Evolutionary conservation across 2,329 filamentous ascomycete species (phyloP).

Genomic region (Myotisia sp.): DNA sequence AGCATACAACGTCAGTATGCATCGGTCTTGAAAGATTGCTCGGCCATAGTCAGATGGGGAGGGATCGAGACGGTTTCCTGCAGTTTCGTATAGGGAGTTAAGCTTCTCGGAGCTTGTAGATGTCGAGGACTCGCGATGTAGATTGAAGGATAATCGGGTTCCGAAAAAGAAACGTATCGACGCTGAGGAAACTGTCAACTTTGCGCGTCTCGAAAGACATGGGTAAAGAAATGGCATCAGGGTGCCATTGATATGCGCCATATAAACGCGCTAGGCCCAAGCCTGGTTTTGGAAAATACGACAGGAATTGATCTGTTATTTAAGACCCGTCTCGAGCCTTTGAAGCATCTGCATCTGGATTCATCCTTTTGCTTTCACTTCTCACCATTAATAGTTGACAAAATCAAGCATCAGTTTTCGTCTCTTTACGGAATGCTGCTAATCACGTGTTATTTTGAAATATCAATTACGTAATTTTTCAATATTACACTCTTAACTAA

Average conservation of each 20-base stretch:
- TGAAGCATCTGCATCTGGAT: too few species aligned
- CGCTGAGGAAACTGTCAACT: conserved; percentile 10
- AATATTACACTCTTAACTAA: too few species aligned
- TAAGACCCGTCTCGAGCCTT: too few species aligned
- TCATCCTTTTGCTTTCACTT: too few species aligned
- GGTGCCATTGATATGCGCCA: conserved; percentile 12
- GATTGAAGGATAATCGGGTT: background rate
- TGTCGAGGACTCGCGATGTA: conserved; percentile 5
- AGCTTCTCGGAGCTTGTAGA: conserved; percentile 1
- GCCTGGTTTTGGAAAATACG: too few species aligned
- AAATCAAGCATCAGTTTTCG: too few species aligned
- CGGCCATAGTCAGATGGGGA: conserved; percentile 69
- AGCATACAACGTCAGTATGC: conserved; percentile 60
- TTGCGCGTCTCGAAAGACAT: conserved; percentile 11
- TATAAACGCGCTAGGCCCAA: background rate
- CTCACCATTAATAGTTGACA: too few species aligned
- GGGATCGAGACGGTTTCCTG: conserved; percentile 63
- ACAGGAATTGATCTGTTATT: too few species aligned
- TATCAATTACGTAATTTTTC: too few species aligned
- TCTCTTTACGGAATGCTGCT: too few species aligned
- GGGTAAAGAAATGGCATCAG: conserved; percentile 25
- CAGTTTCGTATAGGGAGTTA: conserved; percentile 11
- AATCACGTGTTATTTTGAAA: too few species aligned
- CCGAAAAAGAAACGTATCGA: conserved; percentile 11
- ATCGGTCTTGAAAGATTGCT: conserved; percentile 76